A percentile compares a stretch with the other conserved stretches of the same genome.
These are phyloP conservation scores for Urostyla sp. DNA, from an alignment of 73 alveolate genomes.

Conservation along the genomic window DNA sequence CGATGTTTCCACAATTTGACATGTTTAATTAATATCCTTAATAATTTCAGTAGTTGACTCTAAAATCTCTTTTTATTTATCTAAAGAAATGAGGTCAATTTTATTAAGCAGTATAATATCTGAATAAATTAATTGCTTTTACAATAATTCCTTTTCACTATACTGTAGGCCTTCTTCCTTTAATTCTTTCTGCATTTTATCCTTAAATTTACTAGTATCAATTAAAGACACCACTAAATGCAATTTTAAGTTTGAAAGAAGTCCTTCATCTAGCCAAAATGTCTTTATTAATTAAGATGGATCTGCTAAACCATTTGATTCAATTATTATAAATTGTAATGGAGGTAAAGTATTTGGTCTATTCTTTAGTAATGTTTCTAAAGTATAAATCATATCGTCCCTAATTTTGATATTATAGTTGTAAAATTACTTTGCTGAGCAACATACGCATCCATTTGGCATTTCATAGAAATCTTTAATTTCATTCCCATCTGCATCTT, in stretches of 20 bases:
- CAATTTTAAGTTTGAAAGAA: slow-evolving; percentile 63
- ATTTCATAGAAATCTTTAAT: slow-evolving; percentile 77
- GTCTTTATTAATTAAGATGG: slow-evolving; percentile 74
- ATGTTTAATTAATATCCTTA: slow-evolving; percentile 58
- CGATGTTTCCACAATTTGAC: slow-evolving; percentile 28
- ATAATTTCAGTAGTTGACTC: background rate
- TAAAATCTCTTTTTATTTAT: background rate
- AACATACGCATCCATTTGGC: slow-evolving; percentile 88
- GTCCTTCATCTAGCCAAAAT: slow-evolving; percentile 84
- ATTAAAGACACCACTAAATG: slow-evolving; percentile 67
- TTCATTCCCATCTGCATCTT: slow-evolving; percentile 73
- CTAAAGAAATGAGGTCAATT: slow-evolving; percentile 43
- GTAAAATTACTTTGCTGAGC: slow-evolving; percentile 69
- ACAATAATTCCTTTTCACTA: slow-evolving; percentile 10
- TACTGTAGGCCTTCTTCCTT: background rate
- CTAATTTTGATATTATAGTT: background rate
- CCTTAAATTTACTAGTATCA: slow-evolving; percentile 62
- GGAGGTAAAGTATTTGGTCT: slow-evolving; percentile 65
- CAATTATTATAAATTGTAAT: slow-evolving; percentile 71
- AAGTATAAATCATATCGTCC: slow-evolving; percentile 69
- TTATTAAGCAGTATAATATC: slow-evolving; percentile 72
- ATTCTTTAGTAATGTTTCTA: slow-evolving; percentile 69
- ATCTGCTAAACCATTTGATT: slow-evolving; percentile 88
- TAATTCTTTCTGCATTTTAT: slow-evolving; percentile 27
- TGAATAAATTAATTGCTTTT: slow-evolving; percentile 68